Evolutionary conservation across 179 eudicot species (phyloP), one percentile per base, ranked within the genome.

Genomic region (Heliamphora pulchella): DNA sequence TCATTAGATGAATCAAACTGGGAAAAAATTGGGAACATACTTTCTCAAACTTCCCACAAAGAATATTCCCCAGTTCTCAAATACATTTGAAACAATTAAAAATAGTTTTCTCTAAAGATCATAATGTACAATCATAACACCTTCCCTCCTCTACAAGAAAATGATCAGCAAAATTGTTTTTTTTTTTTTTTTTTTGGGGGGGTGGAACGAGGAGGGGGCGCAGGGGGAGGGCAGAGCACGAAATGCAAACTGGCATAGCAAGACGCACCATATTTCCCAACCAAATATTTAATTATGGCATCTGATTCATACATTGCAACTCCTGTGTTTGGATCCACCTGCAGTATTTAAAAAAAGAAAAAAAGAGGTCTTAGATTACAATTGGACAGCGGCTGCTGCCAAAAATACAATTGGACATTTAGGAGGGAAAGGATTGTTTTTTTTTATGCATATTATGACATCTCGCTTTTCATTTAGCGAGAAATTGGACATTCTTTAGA

Each of bases 271-370:
- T 96, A 96, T 86, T 92, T 96, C 79, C 84, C 80, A 61, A 89
- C 97, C 86, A 96, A 83, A 85, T 96, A 96, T 87, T 91, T 92
- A 53, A 93, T 96, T 55, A 96, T 96, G 51, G 86, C 97, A 88
- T 96, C 97, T 50, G 99, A 96, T 85, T 96, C 99, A 80, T 96
- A 96, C 98, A 96, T 93, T 18, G 94, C 79, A 74, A 91, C 96
- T 82, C 96, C 94, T 55, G 99, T 91, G 88, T 93, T 96, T 79
- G 98, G 98, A 85, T 96, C 99, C 69, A 96, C 91, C 99, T 96
- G 90, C 86, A 91, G 81, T 78, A 85, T 51, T 15, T 22, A 51
- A 77, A 83, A 64, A 61, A 77, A 4, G 68, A 76, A 61, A 7
- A 13, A 10, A 64, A 3, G 31, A 5, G 41, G 41, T n/a, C 11